Conservation (phyloP, 495 filamentous ascomycete genomes). For the Aspergillus avenaceus region DNA sequence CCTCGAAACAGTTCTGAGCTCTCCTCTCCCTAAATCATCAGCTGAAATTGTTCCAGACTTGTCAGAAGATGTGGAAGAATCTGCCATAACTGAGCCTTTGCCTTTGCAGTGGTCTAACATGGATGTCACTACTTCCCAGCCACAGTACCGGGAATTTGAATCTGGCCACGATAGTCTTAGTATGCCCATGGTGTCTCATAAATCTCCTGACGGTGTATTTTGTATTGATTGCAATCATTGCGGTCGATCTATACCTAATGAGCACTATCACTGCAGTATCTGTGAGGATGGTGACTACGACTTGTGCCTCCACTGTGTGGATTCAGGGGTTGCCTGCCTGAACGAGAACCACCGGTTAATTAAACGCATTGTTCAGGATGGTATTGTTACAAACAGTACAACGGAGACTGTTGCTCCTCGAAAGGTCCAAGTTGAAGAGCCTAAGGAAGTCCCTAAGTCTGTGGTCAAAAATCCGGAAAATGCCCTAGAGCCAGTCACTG, state of each 20-base stretch:
- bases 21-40: constrained; percentile 22
- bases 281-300: constrained; percentile 96
- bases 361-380: constrained; percentile 76
- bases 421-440: constrained; percentile 19
- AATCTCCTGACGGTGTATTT: constrained; percentile 33
- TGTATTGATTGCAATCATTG: constrained; percentile 94
- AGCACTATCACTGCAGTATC: constrained; percentile 90
- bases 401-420: constrained; percentile 75
- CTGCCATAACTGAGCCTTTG: constrained; percentile 4
- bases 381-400: constrained; percentile 74
- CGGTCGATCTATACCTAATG: constrained; percentile 66
- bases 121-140: constrained; percentile 9
- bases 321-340: constrained; percentile 69
- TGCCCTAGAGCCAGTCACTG: constrained; percentile 9
- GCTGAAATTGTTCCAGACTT: constrained; percentile 9
- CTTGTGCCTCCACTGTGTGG: constrained; percentile 77
- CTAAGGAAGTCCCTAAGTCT: constrained; percentile 17
- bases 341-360: constrained; percentile 86
- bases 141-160: constrained; percentile 29
- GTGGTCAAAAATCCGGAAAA: constrained; percentile 3
- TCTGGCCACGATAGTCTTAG: constrained; percentile 23
- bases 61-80: constrained; percentile 3
- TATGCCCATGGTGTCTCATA: constrained; percentile 30
- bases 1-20: constrained; percentile 41
- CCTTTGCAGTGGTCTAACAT: constrained; percentile 5